A percentile compares a stretch with the other conserved stretches of the same genome.
These are phyloP conservation scores for Pseudocercospora ulei DNA, from an alignment of 2,329 filamentous ascomycete genomes.

Conservation along the genomic window DNA sequence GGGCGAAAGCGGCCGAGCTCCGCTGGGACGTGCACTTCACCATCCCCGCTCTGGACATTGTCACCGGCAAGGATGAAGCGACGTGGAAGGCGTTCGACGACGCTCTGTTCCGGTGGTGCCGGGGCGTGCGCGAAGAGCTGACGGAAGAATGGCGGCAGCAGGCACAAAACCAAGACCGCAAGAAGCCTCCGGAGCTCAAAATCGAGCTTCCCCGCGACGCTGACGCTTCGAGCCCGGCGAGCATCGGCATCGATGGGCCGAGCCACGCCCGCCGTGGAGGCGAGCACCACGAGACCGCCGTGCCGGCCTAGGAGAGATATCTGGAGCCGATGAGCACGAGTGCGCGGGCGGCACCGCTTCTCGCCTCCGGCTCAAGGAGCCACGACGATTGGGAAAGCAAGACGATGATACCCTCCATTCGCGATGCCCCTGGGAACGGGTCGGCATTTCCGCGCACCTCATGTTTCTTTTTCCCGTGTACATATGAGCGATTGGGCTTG, in stretches of 20 bases:
- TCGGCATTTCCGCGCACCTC: not conserved
- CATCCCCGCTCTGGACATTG: slow-evolving; percentile 76
- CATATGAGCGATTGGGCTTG: not conserved
- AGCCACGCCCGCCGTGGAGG: slow-evolving; percentile 9
- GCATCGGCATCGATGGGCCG: slow-evolving; percentile 5
- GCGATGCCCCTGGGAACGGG: no score
- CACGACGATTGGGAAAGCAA: slow-evolving; percentile 7
- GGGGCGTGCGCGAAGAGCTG: slow-evolving; percentile 72
- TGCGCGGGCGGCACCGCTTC: not conserved
- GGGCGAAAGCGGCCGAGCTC: slow-evolving; percentile 90
- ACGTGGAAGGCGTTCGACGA: slow-evolving; percentile 76
- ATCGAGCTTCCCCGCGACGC: slow-evolving; percentile 21
- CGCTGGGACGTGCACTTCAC: slow-evolving; percentile 80
- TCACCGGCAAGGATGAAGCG: slow-evolving; percentile 56
- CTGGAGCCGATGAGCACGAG: slow-evolving; percentile 1
- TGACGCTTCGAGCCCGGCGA: slow-evolving; percentile 2
- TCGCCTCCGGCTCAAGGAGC: not conserved
- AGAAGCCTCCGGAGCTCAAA: slow-evolving; percentile 28
- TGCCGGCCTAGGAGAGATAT: slow-evolving; percentile 14
- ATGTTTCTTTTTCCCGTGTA: not conserved
- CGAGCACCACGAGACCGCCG: slow-evolving; percentile 15
- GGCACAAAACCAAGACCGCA: slow-evolving; percentile 19
- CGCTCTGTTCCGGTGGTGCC: slow-evolving; percentile 74
- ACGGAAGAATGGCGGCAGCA: slow-evolving; percentile 55
- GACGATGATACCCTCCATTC: slow-evolving; percentile 7